Percentiles rank a stretch among this genome's conserved stretches.
Conservation (phyloP, 1,284 basidiomycete species). For the Sphaerobolus stellatus region DNA sequence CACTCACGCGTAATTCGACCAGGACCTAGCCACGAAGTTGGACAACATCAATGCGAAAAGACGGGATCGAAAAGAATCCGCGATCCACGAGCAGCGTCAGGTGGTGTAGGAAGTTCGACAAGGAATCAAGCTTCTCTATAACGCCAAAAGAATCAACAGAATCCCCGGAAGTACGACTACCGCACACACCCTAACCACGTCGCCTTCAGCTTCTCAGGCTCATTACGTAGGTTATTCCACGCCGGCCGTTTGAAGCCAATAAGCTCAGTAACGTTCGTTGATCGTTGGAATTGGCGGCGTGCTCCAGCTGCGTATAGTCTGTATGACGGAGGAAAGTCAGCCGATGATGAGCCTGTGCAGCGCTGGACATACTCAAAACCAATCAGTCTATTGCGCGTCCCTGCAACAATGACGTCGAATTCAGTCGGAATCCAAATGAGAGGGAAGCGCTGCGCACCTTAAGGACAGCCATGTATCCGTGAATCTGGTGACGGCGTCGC, state of each 20-base stretch:
- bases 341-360: not conserved
- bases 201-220: constrained; percentile 49
- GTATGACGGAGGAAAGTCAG: not conserved
- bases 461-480: constrained; percentile 8
- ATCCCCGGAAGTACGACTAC: not conserved
- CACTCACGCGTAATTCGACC: constrained; percentile 55
- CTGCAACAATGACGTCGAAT: no score
- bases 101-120: constrained; percentile 57
- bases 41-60: constrained; percentile 62
- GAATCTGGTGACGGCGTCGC: constrained; percentile 1
- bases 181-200: constrained; percentile 61
- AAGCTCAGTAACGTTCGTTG: constrained; percentile 10
- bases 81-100: constrained; percentile 46
- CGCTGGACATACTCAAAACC: not conserved
- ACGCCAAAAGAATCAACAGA: not conserved
- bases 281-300: constrained; percentile 1
- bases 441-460: not conserved
- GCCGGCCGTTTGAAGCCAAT: constrained; percentile 19
- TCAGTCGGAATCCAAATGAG: not conserved
- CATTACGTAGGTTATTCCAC: constrained; percentile 1
- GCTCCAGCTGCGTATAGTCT: not conserved
- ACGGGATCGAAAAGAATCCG: constrained; percentile 75
- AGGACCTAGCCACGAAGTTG: constrained; percentile 52
- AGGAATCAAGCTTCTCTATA: constrained; percentile 64
- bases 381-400: not conserved